Conservation (phyloP, 805 yeast genomes). For the Ogataea pignaliae region DNA sequence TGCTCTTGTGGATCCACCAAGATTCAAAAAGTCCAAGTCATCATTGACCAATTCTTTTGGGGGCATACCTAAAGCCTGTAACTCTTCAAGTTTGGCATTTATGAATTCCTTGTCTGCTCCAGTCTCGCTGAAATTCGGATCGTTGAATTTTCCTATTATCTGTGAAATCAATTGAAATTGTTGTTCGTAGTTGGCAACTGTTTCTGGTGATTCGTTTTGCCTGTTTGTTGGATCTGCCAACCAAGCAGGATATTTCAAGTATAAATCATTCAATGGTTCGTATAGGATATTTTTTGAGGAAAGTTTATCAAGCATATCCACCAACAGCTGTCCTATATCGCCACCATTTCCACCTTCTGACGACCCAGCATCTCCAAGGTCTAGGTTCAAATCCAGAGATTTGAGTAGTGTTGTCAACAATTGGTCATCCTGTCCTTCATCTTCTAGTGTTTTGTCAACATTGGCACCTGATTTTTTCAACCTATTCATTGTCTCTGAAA, state of each 20-base stretch:
- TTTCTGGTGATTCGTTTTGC: conserved; percentile 14
- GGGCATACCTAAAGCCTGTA: conserved; percentile 75
- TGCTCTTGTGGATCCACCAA: conserved; percentile 11
- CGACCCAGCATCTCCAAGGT: conserved; percentile 9
- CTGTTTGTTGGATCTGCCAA: conserved; percentile 47
- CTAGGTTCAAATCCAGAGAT: conserved; percentile 50
- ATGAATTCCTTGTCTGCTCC: conserved; percentile 46
- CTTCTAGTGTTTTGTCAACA: conserved; percentile 54
- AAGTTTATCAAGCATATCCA: conserved; percentile 75
- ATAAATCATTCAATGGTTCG: conserved; percentile 82
- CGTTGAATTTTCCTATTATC: conserved; percentile 66
- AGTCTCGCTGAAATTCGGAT: conserved; percentile 53
- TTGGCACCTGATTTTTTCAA: conserved; percentile 71
- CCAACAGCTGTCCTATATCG: conserved; percentile 51
- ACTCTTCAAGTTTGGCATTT: conserved; percentile 55
- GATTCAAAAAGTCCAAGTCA: conserved; percentile 36
- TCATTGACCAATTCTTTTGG: conserved; percentile 61
- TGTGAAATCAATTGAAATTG: conserved; percentile 61
- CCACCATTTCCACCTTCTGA: conserved; percentile 16
- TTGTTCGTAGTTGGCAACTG: conserved; percentile 44
- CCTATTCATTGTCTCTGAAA: conserved; percentile 75
- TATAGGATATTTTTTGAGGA: conserved; percentile 81
- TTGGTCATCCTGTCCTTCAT: conserved; percentile 38
- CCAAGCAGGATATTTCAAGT: conserved; percentile 69
- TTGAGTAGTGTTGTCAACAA: conserved; percentile 58